These are phyloP conservation scores for Cladosporium sphaerospermum DNA, from an alignment of 2,329 filamentous ascomycete genomes.

Conservation along the genomic window DNA sequence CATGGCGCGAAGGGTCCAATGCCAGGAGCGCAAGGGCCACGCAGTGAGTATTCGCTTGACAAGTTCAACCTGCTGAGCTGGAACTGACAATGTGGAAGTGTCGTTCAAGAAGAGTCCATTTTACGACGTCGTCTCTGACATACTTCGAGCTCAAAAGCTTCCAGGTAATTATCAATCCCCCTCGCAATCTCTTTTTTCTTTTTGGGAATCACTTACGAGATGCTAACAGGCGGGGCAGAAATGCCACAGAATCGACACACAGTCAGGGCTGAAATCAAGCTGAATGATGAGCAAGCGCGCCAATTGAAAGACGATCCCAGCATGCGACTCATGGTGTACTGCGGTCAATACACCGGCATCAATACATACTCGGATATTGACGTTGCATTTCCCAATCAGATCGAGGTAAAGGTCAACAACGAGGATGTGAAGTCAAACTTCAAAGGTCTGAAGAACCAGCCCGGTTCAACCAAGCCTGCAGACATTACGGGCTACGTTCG, in stretches of 20 bases:
- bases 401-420: conserved; percentile 84
- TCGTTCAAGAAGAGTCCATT: conserved; percentile 73
- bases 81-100: conserved; percentile 5
- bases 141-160: conserved; percentile 62
- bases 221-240: conserved; percentile 37
- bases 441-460: conserved; percentile 90
- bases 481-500: conserved; percentile 78
- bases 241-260: conserved; percentile 56
- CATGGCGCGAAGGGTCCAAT: conserved; percentile 9
- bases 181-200: not conserved
- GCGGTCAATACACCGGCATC: conserved; percentile 49
- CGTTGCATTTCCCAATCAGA: conserved; percentile 83
- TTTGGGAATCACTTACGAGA: conserved; percentile 25
- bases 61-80: not conserved
- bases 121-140: conserved; percentile 61
- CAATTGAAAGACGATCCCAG: conserved; percentile 56
- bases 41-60: not conserved
- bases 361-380: conserved; percentile 57
- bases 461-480: conserved; percentile 85
- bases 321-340: conserved; percentile 75
- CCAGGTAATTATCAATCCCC: conserved; percentile 54
- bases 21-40: conserved; percentile 4
- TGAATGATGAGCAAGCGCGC: conserved; percentile 49
- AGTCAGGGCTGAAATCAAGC: conserved; percentile 52
- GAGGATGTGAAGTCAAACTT: conserved; percentile 89